Conservation (phyloP, 805 yeast species). For the Blastobotrys parvus region DNA sequence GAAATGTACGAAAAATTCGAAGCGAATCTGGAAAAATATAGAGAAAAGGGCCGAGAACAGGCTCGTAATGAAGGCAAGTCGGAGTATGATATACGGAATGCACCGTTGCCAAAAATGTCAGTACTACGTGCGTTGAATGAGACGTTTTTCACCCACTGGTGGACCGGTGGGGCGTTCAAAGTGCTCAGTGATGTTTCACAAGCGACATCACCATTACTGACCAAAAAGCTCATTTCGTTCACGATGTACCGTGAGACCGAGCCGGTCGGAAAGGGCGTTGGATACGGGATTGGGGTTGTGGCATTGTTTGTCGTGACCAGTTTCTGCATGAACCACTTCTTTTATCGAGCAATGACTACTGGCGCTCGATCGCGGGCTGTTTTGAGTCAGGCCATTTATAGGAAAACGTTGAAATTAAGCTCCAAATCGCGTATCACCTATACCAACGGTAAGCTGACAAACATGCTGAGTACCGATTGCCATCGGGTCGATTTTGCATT, state of each 20-base stretch:
- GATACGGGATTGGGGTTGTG: slow-evolving; percentile 65
- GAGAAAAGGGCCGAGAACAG: slow-evolving; percentile 19
- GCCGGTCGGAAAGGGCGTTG: slow-evolving; percentile 47
- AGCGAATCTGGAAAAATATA: slow-evolving; percentile 24
- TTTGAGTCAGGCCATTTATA: slow-evolving; percentile 59
- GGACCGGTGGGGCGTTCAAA: slow-evolving; percentile 29
- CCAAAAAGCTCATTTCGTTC: slow-evolving; percentile 54
- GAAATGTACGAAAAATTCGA: slow-evolving; percentile 32
- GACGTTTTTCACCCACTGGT: slow-evolving; percentile 28
- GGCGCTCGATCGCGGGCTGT: slow-evolving; percentile 70
- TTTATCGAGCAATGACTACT: slow-evolving; percentile 48
- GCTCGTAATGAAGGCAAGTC: slow-evolving; percentile 34
- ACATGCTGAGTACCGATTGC: slow-evolving; percentile 73
- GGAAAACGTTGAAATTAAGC: slow-evolving; percentile 57
- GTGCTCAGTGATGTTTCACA: slow-evolving; percentile 27
- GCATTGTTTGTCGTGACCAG: slow-evolving; percentile 44
- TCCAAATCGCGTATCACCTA: slow-evolving; percentile 48
- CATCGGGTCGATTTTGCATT: slow-evolving; percentile 71
- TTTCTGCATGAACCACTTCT: slow-evolving; percentile 49
- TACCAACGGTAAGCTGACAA: slow-evolving; percentile 65
- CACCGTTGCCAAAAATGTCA: slow-evolving; percentile 16
- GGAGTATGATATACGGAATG: slow-evolving; percentile 26
- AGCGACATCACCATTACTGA: slow-evolving; percentile 58
- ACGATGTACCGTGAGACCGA: slow-evolving; percentile 45
- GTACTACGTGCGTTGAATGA: slow-evolving; percentile 30